A percentile compares a stretch with the other conserved stretches of the same genome.
Evolutionary conservation across 2,329 filamentous ascomycete genomes (phyloP).

Genomic region (Sordariomycetes sp.): DNA sequence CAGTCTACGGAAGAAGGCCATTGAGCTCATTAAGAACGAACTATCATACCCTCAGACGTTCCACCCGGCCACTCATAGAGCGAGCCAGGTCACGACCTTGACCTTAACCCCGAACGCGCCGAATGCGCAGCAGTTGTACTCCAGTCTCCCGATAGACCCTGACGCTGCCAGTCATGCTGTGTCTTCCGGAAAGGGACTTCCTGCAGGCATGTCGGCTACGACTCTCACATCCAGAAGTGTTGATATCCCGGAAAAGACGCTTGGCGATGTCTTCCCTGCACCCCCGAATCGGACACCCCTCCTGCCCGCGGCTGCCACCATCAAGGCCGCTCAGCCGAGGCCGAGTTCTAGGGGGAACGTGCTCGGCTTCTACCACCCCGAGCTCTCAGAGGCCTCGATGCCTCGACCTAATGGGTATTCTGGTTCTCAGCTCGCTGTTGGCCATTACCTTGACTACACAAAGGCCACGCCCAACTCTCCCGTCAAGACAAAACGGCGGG

Average conservation of each 20-base stretch:
- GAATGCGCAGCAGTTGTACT: slow-evolving; percentile 12
- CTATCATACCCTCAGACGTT: slow-evolving; percentile 28
- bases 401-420: slow-evolving; percentile 48
- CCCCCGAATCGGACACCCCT: slow-evolving; percentile 38
- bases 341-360: slow-evolving; percentile 50
- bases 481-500: slow-evolving; percentile 51
- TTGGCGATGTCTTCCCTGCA: slow-evolving; percentile 48
- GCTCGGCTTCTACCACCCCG: slow-evolving; percentile 39
- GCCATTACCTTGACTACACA: slow-evolving; percentile 59
- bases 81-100: slow-evolving; percentile 23
- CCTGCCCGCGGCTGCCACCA: slow-evolving; percentile 46
- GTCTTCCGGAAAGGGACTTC: background rate
- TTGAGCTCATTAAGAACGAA: slow-evolving; percentile 50
- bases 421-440: slow-evolving; percentile 49
- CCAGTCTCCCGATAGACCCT: background rate
- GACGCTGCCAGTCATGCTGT: background rate
- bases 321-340: slow-evolving; percentile 36
- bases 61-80: slow-evolving; percentile 13
- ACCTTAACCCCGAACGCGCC: slow-evolving; percentile 25
- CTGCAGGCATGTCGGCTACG: background rate
- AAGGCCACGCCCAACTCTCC: slow-evolving; percentile 44
- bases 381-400: slow-evolving; percentile 39
- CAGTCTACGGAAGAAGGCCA: slow-evolving; percentile 31
- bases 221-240: background rate
- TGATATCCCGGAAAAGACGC: slow-evolving; percentile 26